Evolutionary conservation across 345 rosid genomes (phyloP).

Genomic region (Citrus cavaleriei): DNA sequence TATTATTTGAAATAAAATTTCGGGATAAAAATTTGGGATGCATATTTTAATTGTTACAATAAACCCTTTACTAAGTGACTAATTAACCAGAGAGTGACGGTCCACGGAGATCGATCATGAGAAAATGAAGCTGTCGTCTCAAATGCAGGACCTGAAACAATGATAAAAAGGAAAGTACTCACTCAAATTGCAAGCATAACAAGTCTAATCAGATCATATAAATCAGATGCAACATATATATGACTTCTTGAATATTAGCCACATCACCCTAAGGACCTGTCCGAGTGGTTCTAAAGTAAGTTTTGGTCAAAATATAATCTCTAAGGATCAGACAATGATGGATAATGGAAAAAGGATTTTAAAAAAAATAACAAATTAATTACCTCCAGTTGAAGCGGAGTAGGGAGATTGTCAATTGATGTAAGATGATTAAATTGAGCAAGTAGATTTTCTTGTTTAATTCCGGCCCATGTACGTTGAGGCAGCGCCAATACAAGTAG

Average conservation of each 20-base stretch:
- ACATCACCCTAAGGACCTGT: too few relatives aligned
- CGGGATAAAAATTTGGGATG: too few relatives aligned
- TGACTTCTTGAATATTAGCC: too few relatives aligned
- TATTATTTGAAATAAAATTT: too few relatives aligned
- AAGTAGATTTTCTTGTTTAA: conserved; percentile 21
- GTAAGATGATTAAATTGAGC: not conserved
- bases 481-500: conserved; percentile 24
- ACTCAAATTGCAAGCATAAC: not conserved
- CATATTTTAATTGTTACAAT: too few relatives aligned
- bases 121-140: not conserved
- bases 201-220: not conserved
- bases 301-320: too few relatives aligned
- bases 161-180: not conserved
- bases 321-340: not conserved
- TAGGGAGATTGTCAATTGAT: not conserved
- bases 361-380: too few relatives aligned
- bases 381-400: conserved; percentile 25
- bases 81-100: not conserved
- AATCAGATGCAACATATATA: too few relatives aligned
- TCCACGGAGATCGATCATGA: not conserved
- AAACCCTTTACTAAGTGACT: not conserved
- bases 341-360: not conserved
- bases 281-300: too few relatives aligned
- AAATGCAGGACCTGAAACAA: not conserved
- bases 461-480: conserved; percentile 19